phyloP scores from a whole-genome alignment of 116 monocot genomes.

The Cymodocea nodosa region DNA sequence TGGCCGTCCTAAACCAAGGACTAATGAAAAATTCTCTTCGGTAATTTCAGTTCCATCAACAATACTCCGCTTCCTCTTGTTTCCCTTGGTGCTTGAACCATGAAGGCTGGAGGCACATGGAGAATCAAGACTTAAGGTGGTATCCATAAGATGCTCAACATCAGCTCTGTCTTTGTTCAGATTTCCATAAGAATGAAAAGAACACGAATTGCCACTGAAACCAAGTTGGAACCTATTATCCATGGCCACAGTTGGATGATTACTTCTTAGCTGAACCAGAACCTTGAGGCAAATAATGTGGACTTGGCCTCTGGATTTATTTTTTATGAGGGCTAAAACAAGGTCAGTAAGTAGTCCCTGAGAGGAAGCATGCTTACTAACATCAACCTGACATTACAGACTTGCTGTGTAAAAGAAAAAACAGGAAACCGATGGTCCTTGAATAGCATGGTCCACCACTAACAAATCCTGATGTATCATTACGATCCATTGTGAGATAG shows the following conservation, averaged over 20 bases:
- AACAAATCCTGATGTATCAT: conserved; percentile 60
- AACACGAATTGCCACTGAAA: conserved; percentile 5
- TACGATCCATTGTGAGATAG: conserved; percentile 40
- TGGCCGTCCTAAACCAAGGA: conserved; percentile 25
- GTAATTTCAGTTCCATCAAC: conserved; percentile 4
- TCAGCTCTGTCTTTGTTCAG: conserved; percentile 4
- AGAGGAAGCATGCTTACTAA: background rate
- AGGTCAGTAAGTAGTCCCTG: background rate
- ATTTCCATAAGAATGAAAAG: conserved; percentile 7
- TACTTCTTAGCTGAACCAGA: conserved; percentile 5
- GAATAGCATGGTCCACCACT: conserved; percentile 36
- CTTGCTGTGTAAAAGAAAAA: background rate
- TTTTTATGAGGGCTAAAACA: background rate
- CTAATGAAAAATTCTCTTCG: conserved; percentile 15
- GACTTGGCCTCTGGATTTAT: conserved; percentile 10
- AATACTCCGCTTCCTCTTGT: conserved; percentile 29
- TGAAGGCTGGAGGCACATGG: conserved; percentile 7
- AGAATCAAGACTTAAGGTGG: conserved; percentile 9
- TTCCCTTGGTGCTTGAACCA: conserved; percentile 13
- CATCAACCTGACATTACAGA: background rate
- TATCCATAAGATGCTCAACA: conserved; percentile 2
- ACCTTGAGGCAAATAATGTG: conserved; percentile 2
- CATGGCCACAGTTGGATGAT: conserved; percentile 10
- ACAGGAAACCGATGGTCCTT: background rate
- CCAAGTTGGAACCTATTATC: conserved; percentile 14